Evolutionary conservation across 139 green algal species (phyloP).

Genomic region (Coelastrella sp.): DNA sequence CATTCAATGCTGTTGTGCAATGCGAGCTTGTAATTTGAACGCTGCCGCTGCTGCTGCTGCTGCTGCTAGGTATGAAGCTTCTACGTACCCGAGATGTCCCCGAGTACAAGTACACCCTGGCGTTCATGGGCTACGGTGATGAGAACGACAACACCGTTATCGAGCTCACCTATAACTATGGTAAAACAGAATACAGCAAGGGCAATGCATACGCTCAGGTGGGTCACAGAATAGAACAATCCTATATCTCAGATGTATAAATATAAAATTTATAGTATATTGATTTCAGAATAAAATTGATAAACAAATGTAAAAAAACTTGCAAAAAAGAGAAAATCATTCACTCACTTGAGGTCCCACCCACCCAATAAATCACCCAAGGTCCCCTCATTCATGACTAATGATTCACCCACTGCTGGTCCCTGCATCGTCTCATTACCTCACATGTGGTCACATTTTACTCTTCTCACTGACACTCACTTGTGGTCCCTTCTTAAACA

Average conservation of each 20-base stretch:
- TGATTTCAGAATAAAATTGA: no score
- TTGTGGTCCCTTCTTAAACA: no score
- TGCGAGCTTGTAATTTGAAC: background rate
- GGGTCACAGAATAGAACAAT: background rate
- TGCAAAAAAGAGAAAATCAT: no score
- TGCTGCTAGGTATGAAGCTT: constrained; percentile 33
- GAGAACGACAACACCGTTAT: constrained; percentile 83
- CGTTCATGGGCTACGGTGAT: constrained; percentile 81
- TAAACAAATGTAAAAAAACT: no score
- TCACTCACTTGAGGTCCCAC: no score
- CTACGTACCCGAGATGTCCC: constrained; percentile 71
- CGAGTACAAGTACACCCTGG: constrained; percentile 87
- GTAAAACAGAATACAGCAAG: constrained; percentile 72
- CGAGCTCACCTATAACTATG: constrained; percentile 96
- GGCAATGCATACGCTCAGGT: constrained; percentile 89
- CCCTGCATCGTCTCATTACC: no score
- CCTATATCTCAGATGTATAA: background rate
- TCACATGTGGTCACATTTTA: no score
- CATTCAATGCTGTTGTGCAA: background rate
- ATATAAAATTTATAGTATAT: no score
- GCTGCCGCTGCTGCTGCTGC: constrained; percentile 5
- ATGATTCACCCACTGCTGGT: no score
- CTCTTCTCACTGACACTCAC: no score
- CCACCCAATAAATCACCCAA: no score
- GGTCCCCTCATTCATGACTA: no score